Evolutionary conservation across 1,284 basidiomycete species (phyloP).

Genomic region (Uromyces viciae-fabae): DNA sequence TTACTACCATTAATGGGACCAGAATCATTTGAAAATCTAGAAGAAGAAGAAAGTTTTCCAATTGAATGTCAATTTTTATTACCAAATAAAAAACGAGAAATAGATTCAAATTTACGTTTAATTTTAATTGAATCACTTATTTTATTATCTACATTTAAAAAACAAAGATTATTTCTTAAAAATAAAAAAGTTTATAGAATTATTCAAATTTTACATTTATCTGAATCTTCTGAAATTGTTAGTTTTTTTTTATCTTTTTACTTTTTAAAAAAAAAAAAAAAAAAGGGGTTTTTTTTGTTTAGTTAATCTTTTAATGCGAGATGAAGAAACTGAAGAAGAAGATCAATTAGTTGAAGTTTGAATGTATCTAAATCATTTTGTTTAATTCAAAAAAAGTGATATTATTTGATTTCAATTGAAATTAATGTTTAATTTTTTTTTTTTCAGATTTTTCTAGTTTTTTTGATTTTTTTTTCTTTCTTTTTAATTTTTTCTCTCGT

Average conservation of each 20-base stretch:
- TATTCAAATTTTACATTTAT: conserved; percentile 72
- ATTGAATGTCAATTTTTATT: conserved; percentile 82
- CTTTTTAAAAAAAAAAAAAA: background rate
- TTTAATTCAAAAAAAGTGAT: too few species aligned
- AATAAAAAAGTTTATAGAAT: conserved; percentile 82
- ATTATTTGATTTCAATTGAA: too few species aligned
- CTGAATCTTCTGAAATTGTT: conserved; percentile 74
- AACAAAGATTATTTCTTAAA: conserved; percentile 77
- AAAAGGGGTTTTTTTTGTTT: conserved; percentile 67
- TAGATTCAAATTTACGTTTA: conserved; percentile 72
- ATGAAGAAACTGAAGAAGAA: conserved; percentile 57
- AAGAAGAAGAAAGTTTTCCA: conserved; percentile 86
- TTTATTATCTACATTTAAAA: conserved; percentile 79
- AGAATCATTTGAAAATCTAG: conserved; percentile 58
- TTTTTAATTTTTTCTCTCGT: conserved; percentile 49
- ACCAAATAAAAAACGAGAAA: conserved; percentile 75
- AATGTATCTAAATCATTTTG: too few species aligned
- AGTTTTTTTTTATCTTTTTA: conserved; percentile 47
- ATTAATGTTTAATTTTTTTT: too few species aligned
- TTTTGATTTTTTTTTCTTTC: conserved; percentile 48
- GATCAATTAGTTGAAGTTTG: conserved; percentile 39
- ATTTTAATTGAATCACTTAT: conserved; percentile 85
- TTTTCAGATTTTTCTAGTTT: too few species aligned
- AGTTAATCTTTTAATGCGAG: conserved; percentile 69
- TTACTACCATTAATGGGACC: conserved; percentile 87